Evolutionary conservation across 805 yeast genomes (phyloP).

Genomic region (Lachancea sp.): DNA sequence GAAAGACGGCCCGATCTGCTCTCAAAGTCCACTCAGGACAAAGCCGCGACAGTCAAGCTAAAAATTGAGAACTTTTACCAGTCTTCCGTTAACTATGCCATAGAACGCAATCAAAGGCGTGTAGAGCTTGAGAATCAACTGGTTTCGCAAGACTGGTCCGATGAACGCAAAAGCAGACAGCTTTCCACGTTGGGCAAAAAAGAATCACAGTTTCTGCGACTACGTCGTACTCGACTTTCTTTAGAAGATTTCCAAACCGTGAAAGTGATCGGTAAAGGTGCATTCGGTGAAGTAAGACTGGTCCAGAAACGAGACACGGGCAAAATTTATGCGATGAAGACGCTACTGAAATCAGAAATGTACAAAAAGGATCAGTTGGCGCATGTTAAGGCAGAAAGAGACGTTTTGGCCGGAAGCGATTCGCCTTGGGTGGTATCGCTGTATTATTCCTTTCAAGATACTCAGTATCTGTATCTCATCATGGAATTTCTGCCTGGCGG

Average conservation of each 20-base stretch:
- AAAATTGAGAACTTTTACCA: conserved; percentile 81
- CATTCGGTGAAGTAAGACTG: conserved; percentile 93
- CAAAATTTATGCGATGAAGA: conserved; percentile 88
- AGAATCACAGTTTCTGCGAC: conserved; percentile 78
- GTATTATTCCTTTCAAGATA: conserved; percentile 68
- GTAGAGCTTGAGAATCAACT: conserved; percentile 74
- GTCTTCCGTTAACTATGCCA: conserved; percentile 82
- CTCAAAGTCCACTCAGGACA: conserved; percentile 70
- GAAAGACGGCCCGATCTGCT: conserved; percentile 77
- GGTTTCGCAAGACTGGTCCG: conserved; percentile 63
- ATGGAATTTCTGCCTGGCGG: conserved; percentile 96
- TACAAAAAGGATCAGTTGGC: conserved; percentile 91
- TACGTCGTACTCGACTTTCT: conserved; percentile 76
- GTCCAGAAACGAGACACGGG: conserved; percentile 93
- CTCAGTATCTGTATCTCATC: conserved; percentile 72
- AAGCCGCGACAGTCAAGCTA: conserved; percentile 76
- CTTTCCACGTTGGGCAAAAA: conserved; percentile 77
- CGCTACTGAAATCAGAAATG: conserved; percentile 85
- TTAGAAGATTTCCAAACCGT: conserved; percentile 83
- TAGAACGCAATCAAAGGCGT: conserved; percentile 90
- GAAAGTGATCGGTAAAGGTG: conserved; percentile 91
- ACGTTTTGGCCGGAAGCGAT: conserved; percentile 84
- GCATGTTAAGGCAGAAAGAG: conserved; percentile 93
- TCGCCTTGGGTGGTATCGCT: conserved; percentile 88
- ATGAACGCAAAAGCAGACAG: conserved; percentile 79